Evolutionary conservation across 2,329 filamentous ascomycete genomes (phyloP), one percentile per base, ranked within the genome.

Genomic region (Trichophyton schoenleinii): DNA sequence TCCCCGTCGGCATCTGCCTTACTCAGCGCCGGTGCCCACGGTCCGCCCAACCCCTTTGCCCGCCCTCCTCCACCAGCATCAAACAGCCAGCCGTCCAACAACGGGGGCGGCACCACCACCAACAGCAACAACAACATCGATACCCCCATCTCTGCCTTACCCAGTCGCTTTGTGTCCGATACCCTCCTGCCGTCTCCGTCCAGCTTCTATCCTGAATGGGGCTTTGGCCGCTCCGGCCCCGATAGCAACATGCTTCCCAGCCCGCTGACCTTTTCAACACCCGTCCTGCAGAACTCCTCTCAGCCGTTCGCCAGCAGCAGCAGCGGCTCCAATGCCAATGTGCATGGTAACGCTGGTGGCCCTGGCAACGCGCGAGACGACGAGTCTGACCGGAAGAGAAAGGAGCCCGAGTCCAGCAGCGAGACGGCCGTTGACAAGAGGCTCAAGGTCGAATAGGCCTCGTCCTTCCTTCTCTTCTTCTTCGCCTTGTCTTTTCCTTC

Each of bases 31-130:
- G 94, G 94, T 46, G 92, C 94, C 7, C 87, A 87, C 42, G 94
- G 94, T 0, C 94, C 94, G 13, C 91, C 91, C 1, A 99, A 99
- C 72, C 94, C 94, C 0, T 99, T 97, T 72, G 94, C 94, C 6
- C 83, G 92, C 48, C 94, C 92, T 28, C 90, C 88, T 3, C 89
- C 91, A n/a, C 70, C 66, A 15, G 63, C 70, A 53, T 67, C 68
- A 44, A 65, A 70, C 8, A 69, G 78, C 46, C 73, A 74, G 58
- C 76, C 70, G 38, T 74, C 77, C n/a, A 75, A 78, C 38, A 70
- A 70, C 31, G 46, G 44, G 7, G 25, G 7, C n/a, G 6, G 34
- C 9, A 38, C 34, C 34, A 38, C 8, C 70, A 44, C 73, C 11
- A 38, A 13, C 34, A 13, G 74, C 58, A 76, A 76, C 52, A 70